These are phyloP conservation scores for Salix arbutifolia DNA, from an alignment of 345 rosid genomes.

Conservation along the genomic window DNA sequence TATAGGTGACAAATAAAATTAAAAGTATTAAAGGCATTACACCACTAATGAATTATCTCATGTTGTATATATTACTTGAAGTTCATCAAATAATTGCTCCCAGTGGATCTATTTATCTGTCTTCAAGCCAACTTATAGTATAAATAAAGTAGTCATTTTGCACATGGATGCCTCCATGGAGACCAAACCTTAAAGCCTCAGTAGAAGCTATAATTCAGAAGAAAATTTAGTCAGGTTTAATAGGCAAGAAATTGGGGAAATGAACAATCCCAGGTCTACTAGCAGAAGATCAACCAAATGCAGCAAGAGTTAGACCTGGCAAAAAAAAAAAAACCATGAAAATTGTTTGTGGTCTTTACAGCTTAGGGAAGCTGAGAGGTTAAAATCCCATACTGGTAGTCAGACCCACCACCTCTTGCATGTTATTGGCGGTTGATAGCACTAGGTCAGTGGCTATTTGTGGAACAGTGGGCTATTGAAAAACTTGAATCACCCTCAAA, in stretches of 20 bases:
- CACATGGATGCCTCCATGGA: background rate
- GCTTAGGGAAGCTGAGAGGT: no score
- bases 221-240: background rate
- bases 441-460: no score
- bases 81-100: background rate
- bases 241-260: background rate
- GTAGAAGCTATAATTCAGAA: background rate
- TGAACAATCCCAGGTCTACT: background rate
- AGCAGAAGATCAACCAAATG: background rate
- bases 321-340: background rate
- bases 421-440: no score
- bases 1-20: background rate
- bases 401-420: no score
- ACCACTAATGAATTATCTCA: background rate
- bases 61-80: background rate
- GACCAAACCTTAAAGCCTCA: background rate
- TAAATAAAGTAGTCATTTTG: background rate
- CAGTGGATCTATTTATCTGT: background rate
- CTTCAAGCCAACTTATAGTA: background rate
- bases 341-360: no score
- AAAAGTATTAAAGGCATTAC: background rate
- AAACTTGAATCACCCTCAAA: background rate
- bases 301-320: background rate
- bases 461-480: background rate
- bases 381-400: no score